phyloP scores from a whole-genome alignment of 1,284 basidiomycete species.

The Cutaneotrichosporon dermatis region DNA sequence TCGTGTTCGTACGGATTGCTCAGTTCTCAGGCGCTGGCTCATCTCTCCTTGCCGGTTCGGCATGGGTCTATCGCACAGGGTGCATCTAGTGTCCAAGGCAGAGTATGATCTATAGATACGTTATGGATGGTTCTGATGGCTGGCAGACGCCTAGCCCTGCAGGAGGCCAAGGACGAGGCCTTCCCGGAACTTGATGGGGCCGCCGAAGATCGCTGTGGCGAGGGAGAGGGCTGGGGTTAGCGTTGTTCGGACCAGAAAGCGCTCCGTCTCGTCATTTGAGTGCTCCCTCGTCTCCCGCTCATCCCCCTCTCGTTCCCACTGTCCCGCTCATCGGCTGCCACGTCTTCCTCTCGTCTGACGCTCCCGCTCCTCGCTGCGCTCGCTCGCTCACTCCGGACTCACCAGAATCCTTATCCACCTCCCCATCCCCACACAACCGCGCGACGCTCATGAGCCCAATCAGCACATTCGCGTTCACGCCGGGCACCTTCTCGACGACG shows the following conservation, averaged over 20 bases:
- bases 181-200: constrained; percentile 6
- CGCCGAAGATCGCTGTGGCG: constrained; percentile 14
- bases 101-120: background rate
- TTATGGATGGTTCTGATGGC: too few relatives aligned
- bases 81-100: too few relatives aligned
- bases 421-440: constrained; percentile 14
- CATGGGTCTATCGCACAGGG: too few relatives aligned
- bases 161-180: background rate
- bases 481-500: constrained; percentile 31
- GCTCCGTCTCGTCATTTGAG: too few relatives aligned
- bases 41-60: too few relatives aligned
- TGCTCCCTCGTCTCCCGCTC: too few relatives aligned
- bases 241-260: background rate
- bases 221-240: constrained; percentile 6
- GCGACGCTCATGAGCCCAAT: constrained; percentile 35
- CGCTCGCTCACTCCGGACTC: background rate
- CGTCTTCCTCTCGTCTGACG: too few relatives aligned
- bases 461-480: constrained; percentile 38
- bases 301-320: too few relatives aligned
- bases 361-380: too few relatives aligned
- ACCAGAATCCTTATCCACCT: background rate
- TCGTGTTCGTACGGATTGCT: too few relatives aligned
- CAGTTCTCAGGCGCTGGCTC: too few relatives aligned
- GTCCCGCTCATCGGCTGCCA: too few relatives aligned
- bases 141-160: background rate